phyloP scores from a whole-genome alignment of 2,329 filamentous ascomycete genomes.

The Shiraia bambusicola region DNA sequence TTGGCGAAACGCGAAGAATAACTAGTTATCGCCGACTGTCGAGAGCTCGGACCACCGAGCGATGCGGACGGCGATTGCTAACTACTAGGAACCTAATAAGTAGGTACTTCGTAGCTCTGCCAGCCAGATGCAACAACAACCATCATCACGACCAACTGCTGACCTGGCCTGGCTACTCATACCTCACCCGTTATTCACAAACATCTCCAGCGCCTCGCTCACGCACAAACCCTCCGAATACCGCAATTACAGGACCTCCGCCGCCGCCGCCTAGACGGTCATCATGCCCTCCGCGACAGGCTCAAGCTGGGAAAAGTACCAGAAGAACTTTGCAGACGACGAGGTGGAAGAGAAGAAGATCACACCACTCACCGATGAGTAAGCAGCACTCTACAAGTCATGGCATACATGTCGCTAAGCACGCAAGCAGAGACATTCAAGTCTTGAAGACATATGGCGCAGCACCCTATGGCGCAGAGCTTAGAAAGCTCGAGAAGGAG shows the following conservation, averaged over 20 bases:
- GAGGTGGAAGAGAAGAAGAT: slow-evolving; percentile 99
- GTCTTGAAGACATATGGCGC: slow-evolving; percentile 98
- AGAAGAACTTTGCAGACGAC: slow-evolving; percentile 95
- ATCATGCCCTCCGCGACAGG: slow-evolving; percentile 91
- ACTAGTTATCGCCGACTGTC: slow-evolving; percentile 25
- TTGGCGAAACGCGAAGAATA: slow-evolving; percentile 20
- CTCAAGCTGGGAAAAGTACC: slow-evolving; percentile 96
- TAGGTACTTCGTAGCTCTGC: no score
- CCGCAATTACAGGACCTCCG: slow-evolving; percentile 2
- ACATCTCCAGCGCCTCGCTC: background rate
- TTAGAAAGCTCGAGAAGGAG: slow-evolving; percentile 98
- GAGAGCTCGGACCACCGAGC: slow-evolving; percentile 10
- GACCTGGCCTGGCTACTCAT: slow-evolving; percentile 26
- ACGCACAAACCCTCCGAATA: slow-evolving; percentile 4
- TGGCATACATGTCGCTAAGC: slow-evolving; percentile 32
- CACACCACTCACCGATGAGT: slow-evolving; percentile 94
- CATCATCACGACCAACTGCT: slow-evolving; percentile 6
- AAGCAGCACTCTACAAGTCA: slow-evolving; percentile 40
- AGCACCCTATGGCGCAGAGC: slow-evolving; percentile 85
- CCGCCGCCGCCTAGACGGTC: slow-evolving; percentile 24
- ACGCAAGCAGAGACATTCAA: slow-evolving; percentile 79
- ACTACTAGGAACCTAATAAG: no score
- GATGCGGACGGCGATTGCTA: background rate
- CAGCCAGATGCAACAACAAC: slow-evolving; percentile 1
- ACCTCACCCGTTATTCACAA: slow-evolving; percentile 13